phyloP scores from a whole-genome alignment of 2,329 filamentous ascomycete genomes.

The Fusarium verrucosum region DNA sequence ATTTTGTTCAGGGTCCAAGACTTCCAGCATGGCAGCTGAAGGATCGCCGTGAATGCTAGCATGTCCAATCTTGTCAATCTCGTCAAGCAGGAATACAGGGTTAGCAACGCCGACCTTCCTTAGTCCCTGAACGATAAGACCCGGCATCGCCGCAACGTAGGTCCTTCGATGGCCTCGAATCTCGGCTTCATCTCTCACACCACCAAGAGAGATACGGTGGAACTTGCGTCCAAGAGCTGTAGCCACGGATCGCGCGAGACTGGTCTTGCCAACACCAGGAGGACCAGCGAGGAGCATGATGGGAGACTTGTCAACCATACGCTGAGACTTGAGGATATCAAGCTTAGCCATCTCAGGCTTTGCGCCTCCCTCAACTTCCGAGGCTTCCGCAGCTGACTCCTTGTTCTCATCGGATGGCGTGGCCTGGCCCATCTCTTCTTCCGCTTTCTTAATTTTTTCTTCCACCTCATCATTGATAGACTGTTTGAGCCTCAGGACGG shows the following conservation, averaged over 20 bases:
- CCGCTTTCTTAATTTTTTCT: constrained; percentile 74
- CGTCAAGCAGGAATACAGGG: constrained; percentile 93
- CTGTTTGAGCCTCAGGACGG: constrained; percentile 95
- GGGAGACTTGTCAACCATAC: constrained; percentile 92
- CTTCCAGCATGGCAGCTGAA: constrained; percentile 96
- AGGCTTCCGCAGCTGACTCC: constrained; percentile 25
- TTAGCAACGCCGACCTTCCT: constrained; percentile 97
- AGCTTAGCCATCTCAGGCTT: constrained; percentile 67
- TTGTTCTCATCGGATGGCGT: constrained; percentile 25
- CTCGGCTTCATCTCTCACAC: constrained; percentile 95
- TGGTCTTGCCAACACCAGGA: constrained; percentile 95
- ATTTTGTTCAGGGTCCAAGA: constrained; percentile 97
- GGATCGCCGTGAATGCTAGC: constrained; percentile 95
- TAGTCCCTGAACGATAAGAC: constrained; percentile 89
- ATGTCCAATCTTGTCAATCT: constrained; percentile 95
- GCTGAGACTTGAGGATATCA: constrained; percentile 79
- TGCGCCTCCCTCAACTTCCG: constrained; percentile 43
- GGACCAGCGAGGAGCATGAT: constrained; percentile 94
- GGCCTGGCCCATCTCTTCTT: constrained; percentile 63
- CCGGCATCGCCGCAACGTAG: constrained; percentile 99
- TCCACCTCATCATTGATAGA: constrained; percentile 86
- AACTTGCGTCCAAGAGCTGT: constrained; percentile 94
- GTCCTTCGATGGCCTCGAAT: constrained; percentile 94
- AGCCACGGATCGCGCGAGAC: constrained; percentile 90
- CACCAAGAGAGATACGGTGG: constrained; percentile 94